phyloP scores from a whole-genome alignment of 2,329 filamentous ascomycete species.

The Penicillium sp. region DNA sequence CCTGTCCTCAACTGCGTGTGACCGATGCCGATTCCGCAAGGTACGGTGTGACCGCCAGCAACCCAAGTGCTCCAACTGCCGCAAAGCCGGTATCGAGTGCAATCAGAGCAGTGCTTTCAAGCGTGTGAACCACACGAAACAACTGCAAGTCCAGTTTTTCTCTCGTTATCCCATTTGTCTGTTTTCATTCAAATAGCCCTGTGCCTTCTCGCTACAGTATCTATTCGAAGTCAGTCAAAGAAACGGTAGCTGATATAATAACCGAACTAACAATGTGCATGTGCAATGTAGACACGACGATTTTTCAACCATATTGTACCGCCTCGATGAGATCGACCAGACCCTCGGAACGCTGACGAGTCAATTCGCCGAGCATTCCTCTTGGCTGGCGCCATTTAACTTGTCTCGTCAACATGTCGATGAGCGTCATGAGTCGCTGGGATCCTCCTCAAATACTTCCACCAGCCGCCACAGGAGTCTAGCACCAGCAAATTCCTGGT shows the following conservation, averaged over 20 bases:
- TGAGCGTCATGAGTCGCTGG: background rate
- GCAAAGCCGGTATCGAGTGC: slow-evolving; percentile 5
- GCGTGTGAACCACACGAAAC: slow-evolving; percentile 9
- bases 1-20: background rate
- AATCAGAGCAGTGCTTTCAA: background rate
- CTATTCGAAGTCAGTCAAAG: background rate
- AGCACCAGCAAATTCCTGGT: background rate
- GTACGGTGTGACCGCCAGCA: slow-evolving; percentile 9
- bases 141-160: background rate
- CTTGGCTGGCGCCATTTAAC: background rate
- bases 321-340: slow-evolving; percentile 3
- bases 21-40: slow-evolving; percentile 8
- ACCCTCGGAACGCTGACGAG: background rate
- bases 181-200: background rate
- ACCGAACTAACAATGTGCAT: background rate
- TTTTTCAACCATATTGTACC: slow-evolving; percentile 4
- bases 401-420: background rate
- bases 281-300: slow-evolving; percentile 4
- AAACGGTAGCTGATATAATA: background rate
- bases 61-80: slow-evolving; percentile 9
- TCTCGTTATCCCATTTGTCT: background rate
- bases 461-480: background rate
- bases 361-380: background rate
- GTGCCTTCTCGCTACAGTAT: background rate
- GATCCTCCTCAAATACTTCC: background rate